Conservation (phyloP, 2,329 filamentous ascomycete genomes). For the Seiridium cupressi region DNA sequence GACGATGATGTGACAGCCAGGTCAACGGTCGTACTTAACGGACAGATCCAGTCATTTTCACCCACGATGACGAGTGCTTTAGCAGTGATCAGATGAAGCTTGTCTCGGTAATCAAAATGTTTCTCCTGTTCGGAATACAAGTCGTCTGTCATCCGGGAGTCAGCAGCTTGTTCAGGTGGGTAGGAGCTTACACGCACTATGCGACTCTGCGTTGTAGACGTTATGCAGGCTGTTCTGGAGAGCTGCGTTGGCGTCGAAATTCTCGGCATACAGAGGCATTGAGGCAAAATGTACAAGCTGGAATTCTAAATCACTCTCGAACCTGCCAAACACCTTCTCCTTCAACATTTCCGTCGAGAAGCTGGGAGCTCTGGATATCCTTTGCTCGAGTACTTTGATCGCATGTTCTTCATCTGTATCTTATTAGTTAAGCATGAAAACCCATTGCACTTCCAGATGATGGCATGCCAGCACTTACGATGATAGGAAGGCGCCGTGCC, state of each 20-base stretch:
- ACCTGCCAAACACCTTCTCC: slow-evolving; percentile 35
- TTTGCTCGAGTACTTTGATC: slow-evolving; percentile 26
- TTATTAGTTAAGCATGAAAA: not conserved
- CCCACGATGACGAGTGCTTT: slow-evolving; percentile 35
- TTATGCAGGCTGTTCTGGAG: slow-evolving; percentile 26
- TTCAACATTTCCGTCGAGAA: slow-evolving; percentile 34
- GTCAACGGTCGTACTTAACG: slow-evolving; percentile 21
- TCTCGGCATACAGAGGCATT: slow-evolving; percentile 33
- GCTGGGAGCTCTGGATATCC: slow-evolving; percentile 30
- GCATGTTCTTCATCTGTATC: slow-evolving; percentile 31
- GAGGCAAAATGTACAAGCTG: slow-evolving; percentile 34
- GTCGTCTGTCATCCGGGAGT: slow-evolving; percentile 21
- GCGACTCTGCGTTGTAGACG: slow-evolving; percentile 32
- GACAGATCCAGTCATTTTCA: slow-evolving; percentile 38
- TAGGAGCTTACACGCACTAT: slow-evolving; percentile 24
- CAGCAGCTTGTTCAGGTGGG: not conserved
- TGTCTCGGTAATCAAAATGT: slow-evolving; percentile 34
- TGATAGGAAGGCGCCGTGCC: slow-evolving; percentile 36
- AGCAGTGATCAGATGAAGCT: slow-evolving; percentile 26
- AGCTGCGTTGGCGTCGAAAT: slow-evolving; percentile 30
- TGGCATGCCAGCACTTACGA: slow-evolving; percentile 20
- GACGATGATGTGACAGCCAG: not conserved
- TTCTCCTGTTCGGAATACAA: slow-evolving; percentile 33
- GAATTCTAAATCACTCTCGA: slow-evolving; percentile 35
- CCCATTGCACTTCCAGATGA: not conserved